These are phyloP conservation scores for Raphanus raphanistrum DNA, from an alignment of 345 rosid species.

Conservation along the genomic window DNA sequence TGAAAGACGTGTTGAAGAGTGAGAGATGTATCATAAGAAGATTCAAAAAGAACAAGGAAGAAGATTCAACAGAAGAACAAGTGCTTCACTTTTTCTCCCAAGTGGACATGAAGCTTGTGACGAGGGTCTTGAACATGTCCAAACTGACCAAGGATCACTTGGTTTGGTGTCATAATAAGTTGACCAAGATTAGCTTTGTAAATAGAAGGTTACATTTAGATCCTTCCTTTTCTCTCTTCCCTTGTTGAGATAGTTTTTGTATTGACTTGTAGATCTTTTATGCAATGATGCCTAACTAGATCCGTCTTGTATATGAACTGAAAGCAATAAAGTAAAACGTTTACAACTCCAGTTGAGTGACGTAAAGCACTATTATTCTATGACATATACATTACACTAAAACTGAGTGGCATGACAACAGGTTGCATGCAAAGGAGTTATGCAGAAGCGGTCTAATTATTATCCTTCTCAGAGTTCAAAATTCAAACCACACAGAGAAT, in stretches of 20 bases:
- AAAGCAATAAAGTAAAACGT: not conserved
- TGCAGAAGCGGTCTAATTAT: not conserved
- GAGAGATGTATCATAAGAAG: conserved; percentile 57
- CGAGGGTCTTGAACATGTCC: conserved; percentile 81
- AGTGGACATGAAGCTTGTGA: conserved; percentile 83
- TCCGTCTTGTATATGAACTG: not conserved
- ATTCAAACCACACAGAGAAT: not conserved
- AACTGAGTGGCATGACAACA: not conserved
- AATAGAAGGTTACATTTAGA: conserved; percentile 70
- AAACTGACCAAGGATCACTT: conserved; percentile 73
- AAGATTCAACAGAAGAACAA: conserved; percentile 46
- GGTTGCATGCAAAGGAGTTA: not conserved
- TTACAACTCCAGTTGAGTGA: not conserved
- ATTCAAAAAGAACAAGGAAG: conserved; percentile 55
- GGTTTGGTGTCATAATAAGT: conserved; percentile 70
- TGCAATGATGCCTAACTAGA: not conserved
- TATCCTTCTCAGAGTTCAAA: not conserved
- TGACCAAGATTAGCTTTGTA: conserved; percentile 64
- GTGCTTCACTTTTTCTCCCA: conserved; percentile 82
- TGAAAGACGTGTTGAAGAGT: conserved; percentile 41
- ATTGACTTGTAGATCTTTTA: conserved; percentile 20
- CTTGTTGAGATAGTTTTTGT: conserved; percentile 44
- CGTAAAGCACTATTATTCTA: not conserved
- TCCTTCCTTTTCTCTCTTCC: conserved; percentile 74
- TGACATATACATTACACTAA: not conserved